These are phyloP conservation scores for Jacaranda mimosifolia DNA, from an alignment of 257 asterid genomes.

Conservation along the genomic window DNA sequence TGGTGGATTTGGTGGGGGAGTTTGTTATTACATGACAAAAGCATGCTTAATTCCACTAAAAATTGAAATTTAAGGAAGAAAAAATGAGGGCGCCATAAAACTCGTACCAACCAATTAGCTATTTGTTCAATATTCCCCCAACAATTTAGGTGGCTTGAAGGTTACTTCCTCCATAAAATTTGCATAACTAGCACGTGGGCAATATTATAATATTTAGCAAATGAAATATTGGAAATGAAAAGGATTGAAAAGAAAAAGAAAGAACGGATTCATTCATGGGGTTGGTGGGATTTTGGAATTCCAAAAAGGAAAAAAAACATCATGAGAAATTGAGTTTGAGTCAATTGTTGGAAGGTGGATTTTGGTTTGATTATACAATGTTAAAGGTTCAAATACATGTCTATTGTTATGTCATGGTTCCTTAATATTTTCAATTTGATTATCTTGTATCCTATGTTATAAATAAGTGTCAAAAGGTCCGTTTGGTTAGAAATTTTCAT, in stretches of 20 bases:
- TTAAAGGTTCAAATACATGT: no score
- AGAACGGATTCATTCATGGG: neutral
- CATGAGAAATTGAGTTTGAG: neutral
- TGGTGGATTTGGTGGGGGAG: neutral
- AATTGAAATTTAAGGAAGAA: constrained; percentile 12
- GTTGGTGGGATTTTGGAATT: neutral
- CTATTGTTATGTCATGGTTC: no score
- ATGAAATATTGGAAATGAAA: neutral
- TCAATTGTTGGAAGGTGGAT: neutral
- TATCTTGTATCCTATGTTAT: no score
- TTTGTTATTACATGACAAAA: constrained; percentile 23
- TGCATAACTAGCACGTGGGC: neutral
- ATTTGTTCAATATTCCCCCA: neutral
- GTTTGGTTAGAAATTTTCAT: no score
- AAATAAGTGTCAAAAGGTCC: no score
- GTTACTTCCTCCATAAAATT: neutral
- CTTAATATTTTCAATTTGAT: no score
- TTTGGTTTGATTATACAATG: neutral
- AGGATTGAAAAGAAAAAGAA: neutral
- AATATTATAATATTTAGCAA: constrained; percentile 12
- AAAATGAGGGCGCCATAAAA: neutral
- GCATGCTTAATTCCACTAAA: neutral
- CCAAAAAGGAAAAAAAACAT: neutral
- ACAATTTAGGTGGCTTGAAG: neutral
- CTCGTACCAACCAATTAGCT: constrained; percentile 15